A percentile compares a stretch with the other conserved stretches of the same genome.
phyloP scores from a whole-genome alignment of 108 stramenopile species.

The Cylindrotheca closterium region DNA sequence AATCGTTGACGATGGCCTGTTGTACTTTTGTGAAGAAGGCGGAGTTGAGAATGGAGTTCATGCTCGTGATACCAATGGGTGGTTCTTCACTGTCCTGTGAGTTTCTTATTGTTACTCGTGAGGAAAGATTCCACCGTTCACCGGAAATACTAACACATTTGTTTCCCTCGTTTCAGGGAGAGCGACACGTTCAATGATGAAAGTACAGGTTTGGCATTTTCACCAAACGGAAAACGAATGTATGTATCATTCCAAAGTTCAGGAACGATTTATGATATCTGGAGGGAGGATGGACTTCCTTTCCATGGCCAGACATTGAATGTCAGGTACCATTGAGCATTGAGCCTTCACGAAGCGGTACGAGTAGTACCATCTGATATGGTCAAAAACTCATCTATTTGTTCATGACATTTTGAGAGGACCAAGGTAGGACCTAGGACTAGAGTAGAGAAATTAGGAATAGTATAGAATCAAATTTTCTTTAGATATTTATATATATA shows the following conservation, averaged over 20 bases:
- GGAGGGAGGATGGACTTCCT: slow-evolving; percentile 41
- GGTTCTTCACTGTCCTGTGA: slow-evolving; percentile 43
- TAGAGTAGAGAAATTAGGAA: no score
- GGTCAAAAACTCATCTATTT: no score
- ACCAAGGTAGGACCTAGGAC: no score
- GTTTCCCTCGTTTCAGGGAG: no score
- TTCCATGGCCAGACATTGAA: slow-evolving; percentile 31
- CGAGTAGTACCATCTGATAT: no score
- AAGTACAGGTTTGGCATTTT: slow-evolving; percentile 72
- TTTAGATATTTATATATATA: no score
- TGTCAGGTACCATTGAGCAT: slow-evolving; percentile 33
- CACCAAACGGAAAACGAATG: slow-evolving; percentile 54
- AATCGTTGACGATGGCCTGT: slow-evolving; percentile 26
- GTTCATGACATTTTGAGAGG: no score
- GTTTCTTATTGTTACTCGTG: slow-evolving; percentile 45
- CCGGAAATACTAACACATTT: no score
- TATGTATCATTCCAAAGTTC: slow-evolving; percentile 45
- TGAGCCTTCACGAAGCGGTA: no score
- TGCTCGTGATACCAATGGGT: slow-evolving; percentile 38
- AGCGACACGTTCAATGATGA: slow-evolving; percentile 32
- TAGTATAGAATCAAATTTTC: no score
- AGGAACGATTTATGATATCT: slow-evolving; percentile 40
- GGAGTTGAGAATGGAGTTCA: slow-evolving; percentile 26
- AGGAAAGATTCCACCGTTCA: slow-evolving; percentile 26
- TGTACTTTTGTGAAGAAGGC: slow-evolving; percentile 58